Evolutionary conservation across 2,329 filamentous ascomycete species (phyloP), one percentile per base, ranked within the genome.

Genomic region (Trichophyton benhamiae): DNA sequence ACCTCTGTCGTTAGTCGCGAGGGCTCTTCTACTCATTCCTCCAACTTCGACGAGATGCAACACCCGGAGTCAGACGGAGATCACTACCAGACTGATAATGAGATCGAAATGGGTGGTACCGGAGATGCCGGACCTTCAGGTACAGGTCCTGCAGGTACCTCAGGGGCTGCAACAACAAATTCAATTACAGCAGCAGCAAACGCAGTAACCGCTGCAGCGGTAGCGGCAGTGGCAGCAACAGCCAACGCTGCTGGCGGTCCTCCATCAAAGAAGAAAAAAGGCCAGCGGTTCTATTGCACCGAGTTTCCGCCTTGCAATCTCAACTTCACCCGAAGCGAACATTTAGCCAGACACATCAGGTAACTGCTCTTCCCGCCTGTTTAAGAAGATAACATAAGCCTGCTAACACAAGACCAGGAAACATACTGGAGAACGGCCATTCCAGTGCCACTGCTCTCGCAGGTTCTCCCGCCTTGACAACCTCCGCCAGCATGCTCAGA

Each of bases 341-440:
- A 99, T 78, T 75, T 99, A 63, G 92, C 92, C 15, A 83, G 94
- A 59, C 94, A 99, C 70, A 97, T 99, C 68, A 85, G 91, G 87
- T 91, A 81, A 44, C 15, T n/a, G 4, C 41, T 38, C 2, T 38
- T 7, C n/a, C 41, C 15, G n/a, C n/a, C 41, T 5, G 0, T 44
- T 20, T 7, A n/a, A 44, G 6, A 20, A n/a, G n/a, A 44, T 44
- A n/a, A 17, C 15, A n/a, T 17, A 17, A 44, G n/a, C 15, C 6
- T 53, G 15, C 49, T 53, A 53, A 27, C 25, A 60, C 59, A 17
- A 17, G 15, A 20, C n/a, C 65, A 94, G 91, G 68, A 97, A 97
- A 82, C 94, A 99, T 70, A 99, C 94, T 0, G 94, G 94, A 60
- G 94, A 99, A 77, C 86, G 94, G 30, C 94, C 94, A 0, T 99